Evolutionary conservation across 2,329 filamentous ascomycete species (phyloP), one percentile per base, ranked within the genome.

Genomic region (Aspergillus hiratsukae): DNA sequence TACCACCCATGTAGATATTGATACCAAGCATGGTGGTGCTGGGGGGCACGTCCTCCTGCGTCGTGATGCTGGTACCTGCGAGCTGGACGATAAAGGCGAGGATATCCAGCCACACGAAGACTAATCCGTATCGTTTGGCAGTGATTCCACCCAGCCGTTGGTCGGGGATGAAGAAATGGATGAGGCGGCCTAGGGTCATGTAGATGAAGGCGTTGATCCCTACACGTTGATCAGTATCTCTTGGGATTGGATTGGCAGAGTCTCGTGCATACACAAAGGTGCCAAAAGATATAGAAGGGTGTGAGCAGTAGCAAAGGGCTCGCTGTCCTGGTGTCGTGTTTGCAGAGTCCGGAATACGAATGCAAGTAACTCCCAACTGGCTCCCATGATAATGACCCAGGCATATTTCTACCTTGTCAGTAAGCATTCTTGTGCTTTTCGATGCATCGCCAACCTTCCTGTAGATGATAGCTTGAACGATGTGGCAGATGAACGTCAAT

Each of bases 141-240:
- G 71, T 69, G 52, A 80, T 68, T 5, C 58, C 60, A 4, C 74
- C 68, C n/a, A 80, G 66, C 4, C 66, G 65, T 17, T 68, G 70
- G 0, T 71, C 68, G 1, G 75, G 76, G 2, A 73, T 46, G 54
- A 75, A 78, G 59, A 71, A 78, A 63, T 79, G 65, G 25, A 79
- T 72, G 75, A 80, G 78, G 2, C 77, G 72, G 3, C 72, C 77
- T 14, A 80, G 67, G 3, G 75, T 67, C 75, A 80, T 78, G 64
- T 79, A 80, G 27, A 73, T 72, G 57, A 76, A 80, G 2, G 77
- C 77, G 56, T 80, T 80, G n/a, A 80, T 57, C 61, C 53, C 55
- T 56, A 7, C 9, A 29, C 2, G 6, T 25, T 46, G 1, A 2
- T 46, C 21, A 23, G 23, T 25, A 46, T 27, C 11, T 9, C 11